Evolutionary conservation across 2,329 filamentous ascomycete species (phyloP).

Genomic region (Claviceps sp.): DNA sequence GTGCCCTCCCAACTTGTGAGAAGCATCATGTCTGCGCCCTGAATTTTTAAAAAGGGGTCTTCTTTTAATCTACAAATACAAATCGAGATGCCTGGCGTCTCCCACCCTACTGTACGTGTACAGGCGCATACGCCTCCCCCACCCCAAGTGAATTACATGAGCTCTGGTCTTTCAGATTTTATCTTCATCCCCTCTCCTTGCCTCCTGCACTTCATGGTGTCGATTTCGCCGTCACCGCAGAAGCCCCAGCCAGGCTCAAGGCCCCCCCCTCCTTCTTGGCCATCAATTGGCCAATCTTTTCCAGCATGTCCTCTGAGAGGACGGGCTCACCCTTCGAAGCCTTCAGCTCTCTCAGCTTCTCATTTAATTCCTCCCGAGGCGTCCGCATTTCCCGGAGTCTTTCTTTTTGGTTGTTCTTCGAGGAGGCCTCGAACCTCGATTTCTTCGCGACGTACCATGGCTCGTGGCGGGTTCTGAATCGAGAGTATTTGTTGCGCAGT

Average conservation of each 20-base stretch:
- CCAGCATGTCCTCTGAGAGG: constrained; percentile 45
- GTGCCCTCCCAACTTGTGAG: too few species aligned
- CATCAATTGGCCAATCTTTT: constrained; percentile 49
- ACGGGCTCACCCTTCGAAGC: constrained; percentile 40
- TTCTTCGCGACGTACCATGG: constrained; percentile 55
- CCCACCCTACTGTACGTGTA: not conserved
- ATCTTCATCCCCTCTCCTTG: not conserved
- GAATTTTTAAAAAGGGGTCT: not conserved
- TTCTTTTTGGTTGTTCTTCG: constrained; percentile 21
- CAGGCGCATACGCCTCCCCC: not conserved
- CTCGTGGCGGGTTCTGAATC: constrained; percentile 71
- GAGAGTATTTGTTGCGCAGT: constrained; percentile 69
- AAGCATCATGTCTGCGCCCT: not conserved
- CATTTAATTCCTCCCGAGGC: constrained; percentile 46
- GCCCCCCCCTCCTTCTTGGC: constrained; percentile 35
- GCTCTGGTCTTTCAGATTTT: not conserved
- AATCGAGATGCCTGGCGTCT: not conserved
- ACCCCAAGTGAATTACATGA: not conserved
- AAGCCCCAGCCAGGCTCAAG: constrained; percentile 24
- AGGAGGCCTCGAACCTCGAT: constrained; percentile 40
- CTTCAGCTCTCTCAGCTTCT: constrained; percentile 36
- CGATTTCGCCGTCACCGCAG: constrained; percentile 15
- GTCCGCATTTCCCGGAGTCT: constrained; percentile 32
- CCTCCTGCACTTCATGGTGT: not conserved
- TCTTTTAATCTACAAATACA: constrained; percentile 1